Evolutionary conservation across 2,329 filamentous ascomycete species (phyloP).

Genomic region (Apiospora aurea): DNA sequence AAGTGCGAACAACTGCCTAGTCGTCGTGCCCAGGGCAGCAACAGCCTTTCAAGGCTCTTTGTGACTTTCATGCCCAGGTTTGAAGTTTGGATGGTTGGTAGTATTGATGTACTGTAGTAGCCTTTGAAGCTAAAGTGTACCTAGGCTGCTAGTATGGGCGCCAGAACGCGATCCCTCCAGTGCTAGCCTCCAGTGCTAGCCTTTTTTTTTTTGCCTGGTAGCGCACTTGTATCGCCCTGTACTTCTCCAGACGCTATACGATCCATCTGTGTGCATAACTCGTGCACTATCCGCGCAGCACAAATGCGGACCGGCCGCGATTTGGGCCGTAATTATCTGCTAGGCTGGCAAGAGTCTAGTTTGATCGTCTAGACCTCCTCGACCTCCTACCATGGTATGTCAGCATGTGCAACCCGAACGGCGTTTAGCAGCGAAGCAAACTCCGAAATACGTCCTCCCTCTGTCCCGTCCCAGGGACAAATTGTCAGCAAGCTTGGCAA

Average conservation of each 20-base stretch:
- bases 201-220: too few species aligned
- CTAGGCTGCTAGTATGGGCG: neutral
- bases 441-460: conserved; percentile 18
- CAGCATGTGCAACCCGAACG: conserved; percentile 10
- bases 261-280: neutral
- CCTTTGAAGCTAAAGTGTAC: conserved; percentile 1
- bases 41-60: neutral
- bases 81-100: neutral
- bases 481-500: neutral
- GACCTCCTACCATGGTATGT: neutral
- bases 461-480: neutral
- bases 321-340: neutral
- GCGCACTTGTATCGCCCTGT: neutral
- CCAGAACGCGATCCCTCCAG: neutral
- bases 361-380: conserved; percentile 6
- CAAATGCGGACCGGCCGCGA: neutral
- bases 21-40: neutral
- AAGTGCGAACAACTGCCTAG: neutral
- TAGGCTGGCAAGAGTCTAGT: conserved; percentile 2
- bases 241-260: neutral
- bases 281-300: neutral
- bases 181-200: too few species aligned
- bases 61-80: neutral
- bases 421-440: conserved; percentile 13
- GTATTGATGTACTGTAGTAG: too few species aligned